Conservation (phyloP, 1,139 yeast genomes). For the Saccharomycopsis hybrid region DNA sequence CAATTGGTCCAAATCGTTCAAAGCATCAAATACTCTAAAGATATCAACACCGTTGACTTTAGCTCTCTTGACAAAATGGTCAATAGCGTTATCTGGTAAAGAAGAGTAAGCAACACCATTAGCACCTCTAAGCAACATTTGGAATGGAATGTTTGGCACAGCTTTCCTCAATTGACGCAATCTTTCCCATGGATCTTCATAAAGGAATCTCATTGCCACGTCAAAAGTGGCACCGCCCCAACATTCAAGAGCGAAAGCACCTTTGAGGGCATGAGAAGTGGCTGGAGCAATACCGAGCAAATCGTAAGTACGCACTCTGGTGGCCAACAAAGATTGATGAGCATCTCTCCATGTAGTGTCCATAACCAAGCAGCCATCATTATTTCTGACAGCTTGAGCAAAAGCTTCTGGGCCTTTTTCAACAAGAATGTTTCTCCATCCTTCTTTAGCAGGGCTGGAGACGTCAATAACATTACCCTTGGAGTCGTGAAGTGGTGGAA, state of each 20-base stretch:
- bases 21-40: conserved; percentile 95
- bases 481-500: conserved; percentile 66
- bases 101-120: conserved; percentile 98
- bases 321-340: conserved; percentile 96
- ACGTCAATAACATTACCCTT: conserved; percentile 48
- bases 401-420: conserved; percentile 84
- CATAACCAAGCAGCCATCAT: conserved; percentile 85
- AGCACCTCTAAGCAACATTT: conserved; percentile 98
- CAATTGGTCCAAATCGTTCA: conserved; percentile 92
- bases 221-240: conserved; percentile 99
- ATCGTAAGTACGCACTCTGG: conserved; percentile 94
- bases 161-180: conserved; percentile 77
- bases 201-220: conserved; percentile 95
- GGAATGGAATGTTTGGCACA: conserved; percentile 98
- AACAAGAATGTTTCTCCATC: conserved; percentile 87
- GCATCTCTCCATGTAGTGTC: conserved; percentile 99
- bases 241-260: conserved; percentile 94
- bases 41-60: conserved; percentile 95
- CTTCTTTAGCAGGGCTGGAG: conserved; percentile 53
- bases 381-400: conserved; percentile 78
- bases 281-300: conserved; percentile 86
- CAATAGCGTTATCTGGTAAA: conserved; percentile 96
- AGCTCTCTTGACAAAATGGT: conserved; percentile 91
- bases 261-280: conserved; percentile 83
- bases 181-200: conserved; percentile 99